A percentile compares a stretch with the other conserved stretches of the same genome.
phyloP scores from a whole-genome alignment of 345 rosid genomes.

The Euphorbia pulcherrima region DNA sequence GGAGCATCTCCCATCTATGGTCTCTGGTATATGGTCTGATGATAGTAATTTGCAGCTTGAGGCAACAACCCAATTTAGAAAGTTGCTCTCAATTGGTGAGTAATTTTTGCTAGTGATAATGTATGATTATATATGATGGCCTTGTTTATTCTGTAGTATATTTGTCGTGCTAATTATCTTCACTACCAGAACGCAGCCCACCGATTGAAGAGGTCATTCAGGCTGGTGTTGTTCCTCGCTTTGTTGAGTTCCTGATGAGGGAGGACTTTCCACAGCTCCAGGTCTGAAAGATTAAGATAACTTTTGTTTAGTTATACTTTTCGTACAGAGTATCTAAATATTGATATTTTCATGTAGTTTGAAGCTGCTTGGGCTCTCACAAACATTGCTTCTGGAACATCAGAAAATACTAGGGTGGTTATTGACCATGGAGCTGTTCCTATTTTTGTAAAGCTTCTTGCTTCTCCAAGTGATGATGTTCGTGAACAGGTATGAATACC shows the following conservation, averaged over 20 bases:
- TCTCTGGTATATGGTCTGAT: constrained; percentile 57
- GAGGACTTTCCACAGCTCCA: constrained; percentile 85
- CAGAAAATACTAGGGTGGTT: constrained; percentile 82
- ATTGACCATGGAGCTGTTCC: constrained; percentile 88
- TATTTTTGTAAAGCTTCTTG: constrained; percentile 68
- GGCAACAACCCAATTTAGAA: constrained; percentile 78
- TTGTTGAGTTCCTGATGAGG: constrained; percentile 73
- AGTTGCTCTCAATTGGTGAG: constrained; percentile 71
- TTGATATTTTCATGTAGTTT: constrained; percentile 39
- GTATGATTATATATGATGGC: neutral
- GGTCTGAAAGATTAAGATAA: constrained; percentile 36
- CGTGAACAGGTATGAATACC: constrained; percentile 65
- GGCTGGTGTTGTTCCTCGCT: constrained; percentile 77
- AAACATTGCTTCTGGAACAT: constrained; percentile 85
- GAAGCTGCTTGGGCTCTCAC: constrained; percentile 94
- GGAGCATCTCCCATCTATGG: constrained; percentile 75
- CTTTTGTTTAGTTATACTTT: no score
- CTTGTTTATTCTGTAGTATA: neutral
- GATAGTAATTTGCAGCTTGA: constrained; percentile 62
- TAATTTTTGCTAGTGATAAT: neutral
- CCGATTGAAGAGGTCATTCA: constrained; percentile 83
- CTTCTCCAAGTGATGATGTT: constrained; percentile 63
- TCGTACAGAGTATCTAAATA: neutral
- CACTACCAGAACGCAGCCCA: constrained; percentile 63
- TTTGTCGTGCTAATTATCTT: neutral